Base-by-base conservation (phyloP, 2,329 filamentous ascomycete species). In the Xylogone sp. region DNA sequence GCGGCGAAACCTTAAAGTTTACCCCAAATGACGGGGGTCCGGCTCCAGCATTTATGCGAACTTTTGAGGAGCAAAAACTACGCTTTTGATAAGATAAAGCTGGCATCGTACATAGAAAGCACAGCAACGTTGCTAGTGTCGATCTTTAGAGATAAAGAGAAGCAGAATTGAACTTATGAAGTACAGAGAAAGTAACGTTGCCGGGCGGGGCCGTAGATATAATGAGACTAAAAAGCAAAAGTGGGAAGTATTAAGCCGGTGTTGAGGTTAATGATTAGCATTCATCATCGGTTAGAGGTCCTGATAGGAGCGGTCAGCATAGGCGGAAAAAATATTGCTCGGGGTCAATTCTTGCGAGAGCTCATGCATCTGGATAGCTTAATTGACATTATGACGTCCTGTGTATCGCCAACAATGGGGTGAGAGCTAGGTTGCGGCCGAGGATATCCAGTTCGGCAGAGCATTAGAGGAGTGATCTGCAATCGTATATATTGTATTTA, bases 121-220 rank as follows among this genome's bases (percentile, higher is more conserved):
- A 69, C 69, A 55, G 52, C 70, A n/a, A 68, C 67, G 2, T 53
- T 71, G 2, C 68, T 67, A 31, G 27, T 31, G 27, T 31, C 27
- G 27, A 31, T 31, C 27, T 31, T 13, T 7, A 31, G 27, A 31
- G 13, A 8, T 31, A 31, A 13, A 31, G 7, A 31, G 27, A 31
- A 13, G 27, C 27, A 7, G 27, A 13, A 31, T 31, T 13, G 27
- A 7, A 31, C 27, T 13, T 8, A 31, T 31, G 13, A 13, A 7
- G 13, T 31, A 31, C 27, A 31, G 8, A 13, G 27, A 31, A 31
- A 31, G 27, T 31, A 31, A 31, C 27, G 27, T 31, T 31, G 27
- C 27, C 13, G 13, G 27, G 27, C 8, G 27, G 13, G 27, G n/a
- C n/a, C n/a, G n/a, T n/a, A 31, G 27, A 31, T 13, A 31, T 31